Base-by-base conservation (phyloP, 2,329 filamentous ascomycete species). In the Colletotrichum sp. region DNA sequence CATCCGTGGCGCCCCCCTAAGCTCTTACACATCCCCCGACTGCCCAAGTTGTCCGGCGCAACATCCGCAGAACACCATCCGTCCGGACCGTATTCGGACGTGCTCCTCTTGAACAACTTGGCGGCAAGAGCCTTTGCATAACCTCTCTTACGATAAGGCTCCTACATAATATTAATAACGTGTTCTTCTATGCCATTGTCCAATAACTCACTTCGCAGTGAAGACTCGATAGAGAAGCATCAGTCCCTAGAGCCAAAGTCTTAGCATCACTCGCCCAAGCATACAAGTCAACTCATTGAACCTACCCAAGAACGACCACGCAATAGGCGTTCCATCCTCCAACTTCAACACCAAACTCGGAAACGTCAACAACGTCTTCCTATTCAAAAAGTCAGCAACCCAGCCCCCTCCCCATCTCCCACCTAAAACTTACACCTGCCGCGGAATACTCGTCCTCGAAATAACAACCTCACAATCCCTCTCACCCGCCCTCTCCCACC, bases 31-130 rank as follows among this genome's bases (percentile, higher is more conserved):
- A 95, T 90, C 0, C 86, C 89, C 65, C 90, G 88, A 80, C 93
- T 95, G 55, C 89, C 88, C 3, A 81, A 74, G 78, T 95, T 95
- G 1, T 89, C 88, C 0, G 88, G 84, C 4, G 90, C 89, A 1
- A 95, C 93, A 82, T 95, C 92, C 3, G 93, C 93, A 75, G 91
- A 89, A 30, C 88, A 89, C 86, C 89, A 91, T 8, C 86, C 88
- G 49, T 90, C 90, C 0, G 86, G 79, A 2, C 85, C 86, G 44
- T 87, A 91, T 1, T 85, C 82, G 5, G 78, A 78, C 39, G 89
- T 84, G 63, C 88, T 85, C 52, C 92, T 88, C 6, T 84, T 85
- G 62, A 95, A 88, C 4, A 95, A 81, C 80, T 89, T 93, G 28
- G 87, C 84, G 1, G 90, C 90, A 6, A 95, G 84, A 0, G 87